A percentile compares a stretch with the other conserved stretches of the same genome.
Conservation (phyloP, 2,329 filamentous ascomycete genomes). For the Curvularia spicifera region DNA sequence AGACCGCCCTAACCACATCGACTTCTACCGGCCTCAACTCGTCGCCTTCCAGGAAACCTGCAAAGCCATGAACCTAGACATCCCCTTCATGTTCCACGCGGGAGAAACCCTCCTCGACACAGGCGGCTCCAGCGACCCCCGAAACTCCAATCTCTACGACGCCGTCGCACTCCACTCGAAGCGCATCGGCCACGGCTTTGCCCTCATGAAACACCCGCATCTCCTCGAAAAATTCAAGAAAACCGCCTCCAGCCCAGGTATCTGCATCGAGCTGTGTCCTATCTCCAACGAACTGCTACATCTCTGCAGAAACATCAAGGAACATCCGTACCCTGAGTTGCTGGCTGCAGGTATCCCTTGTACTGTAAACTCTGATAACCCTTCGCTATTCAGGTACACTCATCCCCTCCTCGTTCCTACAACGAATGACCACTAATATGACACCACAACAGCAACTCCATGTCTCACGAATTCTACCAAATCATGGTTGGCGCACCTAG, state of each 20-base stretch:
- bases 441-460: conserved; percentile 62
- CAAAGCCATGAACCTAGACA: conserved; percentile 56
- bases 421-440: conserved; percentile 1
- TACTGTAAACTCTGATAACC: conserved; percentile 77
- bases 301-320: conserved; percentile 68
- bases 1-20: conserved; percentile 66
- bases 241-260: conserved; percentile 32
- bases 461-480: conserved; percentile 80
- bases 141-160: conserved; percentile 69
- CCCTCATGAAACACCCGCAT: conserved; percentile 66
- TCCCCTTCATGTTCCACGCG: conserved; percentile 78
- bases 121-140: conserved; percentile 65
- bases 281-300: conserved; percentile 80
- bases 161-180: conserved; percentile 69
- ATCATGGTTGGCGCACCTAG: conserved; percentile 71
- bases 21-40: conserved; percentile 65
- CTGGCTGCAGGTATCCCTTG: conserved; percentile 76
- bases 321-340: conserved; percentile 71
- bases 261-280: conserved; percentile 78
- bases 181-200: conserved; percentile 77
- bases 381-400: conserved; percentile 69
- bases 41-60: conserved; percentile 64
- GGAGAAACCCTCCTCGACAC: conserved; percentile 72
- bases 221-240: conserved; percentile 69
- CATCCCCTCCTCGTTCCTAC: background rate